Evolutionary conservation across 1,284 basidiomycete species (phyloP).

Genomic region (Microbotryomycetes sp.): DNA sequence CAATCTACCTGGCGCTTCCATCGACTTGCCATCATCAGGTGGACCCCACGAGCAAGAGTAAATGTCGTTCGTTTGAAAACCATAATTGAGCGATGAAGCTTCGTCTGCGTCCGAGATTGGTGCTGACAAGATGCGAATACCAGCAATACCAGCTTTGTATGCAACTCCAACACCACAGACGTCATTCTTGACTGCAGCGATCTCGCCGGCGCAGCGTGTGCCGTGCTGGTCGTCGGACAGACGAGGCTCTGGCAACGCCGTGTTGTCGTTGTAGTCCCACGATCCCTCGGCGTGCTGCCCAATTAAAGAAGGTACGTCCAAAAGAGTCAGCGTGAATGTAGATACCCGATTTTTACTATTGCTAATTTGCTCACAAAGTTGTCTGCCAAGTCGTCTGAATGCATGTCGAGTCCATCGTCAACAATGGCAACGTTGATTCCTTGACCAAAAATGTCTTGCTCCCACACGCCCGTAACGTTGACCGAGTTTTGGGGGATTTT

Average conservation of each 20-base stretch:
- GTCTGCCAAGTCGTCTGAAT: conserved; percentile 73
- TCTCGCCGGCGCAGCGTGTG: conserved; percentile 95
- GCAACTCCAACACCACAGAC: conserved; percentile 94
- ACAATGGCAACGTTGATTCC: conserved; percentile 84
- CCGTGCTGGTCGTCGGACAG: conserved; percentile 93
- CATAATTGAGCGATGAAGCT: conserved; percentile 88
- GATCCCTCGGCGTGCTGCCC: conserved; percentile 76
- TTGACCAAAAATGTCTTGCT: conserved; percentile 75
- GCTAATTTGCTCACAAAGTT: conserved; percentile 80
- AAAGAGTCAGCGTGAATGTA: neutral
- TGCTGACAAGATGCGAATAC: conserved; percentile 89
- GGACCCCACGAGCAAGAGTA: conserved; percentile 90
- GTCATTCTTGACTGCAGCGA: conserved; percentile 93
- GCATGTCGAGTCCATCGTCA: conserved; percentile 92
- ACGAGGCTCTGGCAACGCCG: conserved; percentile 74
- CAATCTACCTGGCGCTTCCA: conserved; percentile 89
- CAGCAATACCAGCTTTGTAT: conserved; percentile 83
- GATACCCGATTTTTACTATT: neutral
- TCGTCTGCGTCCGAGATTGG: conserved; percentile 98
- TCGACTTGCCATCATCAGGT: conserved; percentile 86
- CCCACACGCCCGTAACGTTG: conserved; percentile 77
- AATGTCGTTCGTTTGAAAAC: conserved; percentile 84
- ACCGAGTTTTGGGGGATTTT: conserved; percentile 69
- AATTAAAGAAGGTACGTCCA: neutral
- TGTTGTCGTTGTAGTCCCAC: conserved; percentile 95